These are phyloP conservation scores for Botrytis cinerea DNA, from an alignment of 2,329 filamentous ascomycete genomes.

Conservation along the genomic window DNA sequence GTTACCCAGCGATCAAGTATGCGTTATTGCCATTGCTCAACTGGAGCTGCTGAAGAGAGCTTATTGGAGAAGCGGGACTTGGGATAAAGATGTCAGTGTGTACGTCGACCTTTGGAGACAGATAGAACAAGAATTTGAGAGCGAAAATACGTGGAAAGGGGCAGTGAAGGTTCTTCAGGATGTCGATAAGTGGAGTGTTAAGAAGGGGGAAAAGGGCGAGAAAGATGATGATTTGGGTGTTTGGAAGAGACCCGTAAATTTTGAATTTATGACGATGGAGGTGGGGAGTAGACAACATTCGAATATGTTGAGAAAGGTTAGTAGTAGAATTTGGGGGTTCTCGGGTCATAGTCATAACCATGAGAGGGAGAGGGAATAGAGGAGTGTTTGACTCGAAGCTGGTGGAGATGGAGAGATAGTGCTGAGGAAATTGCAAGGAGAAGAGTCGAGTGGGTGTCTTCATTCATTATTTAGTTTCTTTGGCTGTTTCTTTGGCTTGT, in stretches of 20 bases:
- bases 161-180: slow-evolving; percentile 19
- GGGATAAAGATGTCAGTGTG: slow-evolving; percentile 36
- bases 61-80: slow-evolving; percentile 47
- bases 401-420: not conserved
- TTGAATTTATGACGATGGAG: slow-evolving; percentile 26
- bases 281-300: slow-evolving; percentile 26
- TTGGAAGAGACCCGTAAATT: slow-evolving; percentile 28
- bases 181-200: slow-evolving; percentile 29
- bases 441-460: not conserved
- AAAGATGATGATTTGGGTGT: slow-evolving; percentile 25
- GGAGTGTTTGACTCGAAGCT: not conserved
- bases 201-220: slow-evolving; percentile 20
- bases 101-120: slow-evolving; percentile 31
- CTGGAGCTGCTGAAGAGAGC: slow-evolving; percentile 44
- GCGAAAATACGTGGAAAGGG: slow-evolving; percentile 28
- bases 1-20: slow-evolving; percentile 35
- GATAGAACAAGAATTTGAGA: slow-evolving; percentile 26
- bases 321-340: slow-evolving; percentile 19
- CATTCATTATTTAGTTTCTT: not conserved
- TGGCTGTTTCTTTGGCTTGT: not conserved
- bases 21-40: slow-evolving; percentile 39
- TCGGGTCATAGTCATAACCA: slow-evolving; percentile 13
- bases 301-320: slow-evolving; percentile 28
- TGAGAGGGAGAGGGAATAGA: not conserved
- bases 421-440: no score